phyloP scores from a whole-genome alignment of 768 basidiomycete genomes.

The Heimioporus sp. region DNA sequence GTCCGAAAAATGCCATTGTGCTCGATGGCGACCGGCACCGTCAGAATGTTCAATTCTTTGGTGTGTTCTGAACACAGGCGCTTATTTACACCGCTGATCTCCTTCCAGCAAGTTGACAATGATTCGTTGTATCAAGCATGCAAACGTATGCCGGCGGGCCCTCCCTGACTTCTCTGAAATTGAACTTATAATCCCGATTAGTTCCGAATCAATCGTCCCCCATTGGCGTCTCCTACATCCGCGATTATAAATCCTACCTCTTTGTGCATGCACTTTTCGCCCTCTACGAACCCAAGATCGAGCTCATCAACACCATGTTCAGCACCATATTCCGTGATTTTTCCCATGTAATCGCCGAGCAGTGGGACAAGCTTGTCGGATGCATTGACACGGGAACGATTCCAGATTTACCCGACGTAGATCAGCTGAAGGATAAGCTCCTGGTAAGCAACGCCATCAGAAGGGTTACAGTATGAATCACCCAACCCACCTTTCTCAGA shows the following conservation, averaged over 20 bases:
- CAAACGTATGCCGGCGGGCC: constrained; percentile 3
- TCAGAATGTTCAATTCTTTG: constrained; percentile 22
- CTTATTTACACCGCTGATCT: not conserved
- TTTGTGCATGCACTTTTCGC: constrained; percentile 23
- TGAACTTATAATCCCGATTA: not conserved
- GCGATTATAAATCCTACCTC: constrained; percentile 20
- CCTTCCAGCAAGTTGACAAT: constrained; percentile 11
- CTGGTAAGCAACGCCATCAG: not conserved
- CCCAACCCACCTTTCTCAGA: not conserved
- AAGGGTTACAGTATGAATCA: not conserved
- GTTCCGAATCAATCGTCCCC: constrained; percentile 16
- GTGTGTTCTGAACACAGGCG: not conserved
- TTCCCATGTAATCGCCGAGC: constrained; percentile 15
- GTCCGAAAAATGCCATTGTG: constrained; percentile 13
- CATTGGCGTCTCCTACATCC: constrained; percentile 16
- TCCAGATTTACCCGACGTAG: constrained; percentile 11
- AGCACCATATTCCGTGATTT: constrained; percentile 20
- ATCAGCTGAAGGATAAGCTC: constrained; percentile 13
- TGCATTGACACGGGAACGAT: constrained; percentile 15
- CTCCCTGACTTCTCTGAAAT: no score
- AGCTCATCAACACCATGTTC: constrained; percentile 23
- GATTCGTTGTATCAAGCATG: constrained; percentile 6
- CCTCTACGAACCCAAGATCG: constrained; percentile 18
- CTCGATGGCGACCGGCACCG: constrained; percentile 21
- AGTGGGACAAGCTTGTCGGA: constrained; percentile 20